Conservation (phyloP, 768 basidiomycete genomes). For the Phaeotremella fagi region DNA sequence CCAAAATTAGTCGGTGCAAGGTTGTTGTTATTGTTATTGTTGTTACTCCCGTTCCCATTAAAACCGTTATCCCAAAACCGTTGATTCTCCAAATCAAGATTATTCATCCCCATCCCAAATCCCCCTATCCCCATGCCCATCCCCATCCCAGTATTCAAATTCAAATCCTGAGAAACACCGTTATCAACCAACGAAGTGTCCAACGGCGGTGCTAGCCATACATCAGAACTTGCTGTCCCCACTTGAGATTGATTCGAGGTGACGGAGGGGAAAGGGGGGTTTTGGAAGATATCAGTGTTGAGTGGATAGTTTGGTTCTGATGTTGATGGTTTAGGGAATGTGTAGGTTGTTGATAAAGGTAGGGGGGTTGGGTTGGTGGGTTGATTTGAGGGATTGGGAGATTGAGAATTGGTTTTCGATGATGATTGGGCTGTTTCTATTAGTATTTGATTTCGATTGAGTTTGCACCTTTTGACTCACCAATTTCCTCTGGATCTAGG, state of each 20-base stretch:
- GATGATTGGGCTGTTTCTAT: too few species aligned
- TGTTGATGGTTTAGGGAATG: not conserved
- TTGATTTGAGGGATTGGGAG: not conserved
- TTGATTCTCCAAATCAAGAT: too few species aligned
- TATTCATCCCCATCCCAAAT: too few species aligned
- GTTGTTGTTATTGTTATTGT: too few species aligned
- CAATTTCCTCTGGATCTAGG: slow-evolving; percentile 85
- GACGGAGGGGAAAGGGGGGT: not conserved
- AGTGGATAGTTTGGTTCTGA: not conserved
- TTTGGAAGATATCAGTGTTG: not conserved
- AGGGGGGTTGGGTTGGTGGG: not conserved
- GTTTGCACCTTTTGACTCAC: too few species aligned
- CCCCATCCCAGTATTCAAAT: too few species aligned
- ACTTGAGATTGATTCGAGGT: not conserved
- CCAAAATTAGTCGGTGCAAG: not conserved
- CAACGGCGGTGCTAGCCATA: not conserved
- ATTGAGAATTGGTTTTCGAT: not conserved
- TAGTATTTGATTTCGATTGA: too few species aligned
- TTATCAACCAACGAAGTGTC: not conserved
- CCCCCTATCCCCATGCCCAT: too few species aligned
- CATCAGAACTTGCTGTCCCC: not conserved
- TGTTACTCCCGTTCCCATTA: too few species aligned
- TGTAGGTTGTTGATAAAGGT: not conserved
- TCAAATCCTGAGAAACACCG: too few species aligned
- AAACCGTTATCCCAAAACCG: too few species aligned